Percentiles rank a stretch among this genome's conserved stretches.
phyloP scores from a whole-genome alignment of 2,329 filamentous ascomycete species.

The Talaromyces sp. region DNA sequence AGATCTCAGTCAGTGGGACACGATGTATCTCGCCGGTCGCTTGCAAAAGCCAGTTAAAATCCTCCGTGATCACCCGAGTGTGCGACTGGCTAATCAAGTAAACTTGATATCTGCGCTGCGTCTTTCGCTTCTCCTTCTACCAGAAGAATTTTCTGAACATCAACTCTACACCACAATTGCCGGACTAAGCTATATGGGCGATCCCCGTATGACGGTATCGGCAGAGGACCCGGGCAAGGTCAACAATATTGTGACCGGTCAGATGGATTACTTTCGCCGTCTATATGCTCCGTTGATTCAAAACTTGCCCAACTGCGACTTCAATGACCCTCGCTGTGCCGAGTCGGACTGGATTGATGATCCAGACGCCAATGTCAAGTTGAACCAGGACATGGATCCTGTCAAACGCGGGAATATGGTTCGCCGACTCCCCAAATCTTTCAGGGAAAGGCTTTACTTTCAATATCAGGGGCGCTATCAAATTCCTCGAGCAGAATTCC shows the following conservation, averaged over 20 bases:
- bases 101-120: constrained; percentile 90
- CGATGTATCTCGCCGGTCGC: constrained; percentile 89
- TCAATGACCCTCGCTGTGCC: constrained; percentile 58
- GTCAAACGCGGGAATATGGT: constrained; percentile 93
- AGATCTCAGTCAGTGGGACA: constrained; percentile 88
- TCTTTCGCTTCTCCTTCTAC: constrained; percentile 80
- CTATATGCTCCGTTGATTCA: constrained; percentile 86
- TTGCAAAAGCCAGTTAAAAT: constrained; percentile 98
- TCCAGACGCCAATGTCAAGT: constrained; percentile 55
- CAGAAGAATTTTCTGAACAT: constrained; percentile 75
- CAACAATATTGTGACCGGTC: constrained; percentile 85
- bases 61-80: constrained; percentile 82
- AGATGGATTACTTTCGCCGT: constrained; percentile 83
- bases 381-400: constrained; percentile 90
- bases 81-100: constrained; percentile 90
- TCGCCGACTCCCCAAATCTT: constrained; percentile 75
- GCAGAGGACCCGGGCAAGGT: constrained; percentile 92
- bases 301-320: constrained; percentile 81
- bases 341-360: constrained; percentile 59
- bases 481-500: constrained; percentile 78
- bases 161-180: constrained; percentile 88
- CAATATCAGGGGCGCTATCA: constrained; percentile 86
- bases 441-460: constrained; percentile 87
- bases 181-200: constrained; percentile 86
- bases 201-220: constrained; percentile 88